Evolutionary conservation across 2,329 filamentous ascomycete species (phyloP), one percentile per base, ranked within the genome.

Genomic region (Ascochyta lentis): DNA sequence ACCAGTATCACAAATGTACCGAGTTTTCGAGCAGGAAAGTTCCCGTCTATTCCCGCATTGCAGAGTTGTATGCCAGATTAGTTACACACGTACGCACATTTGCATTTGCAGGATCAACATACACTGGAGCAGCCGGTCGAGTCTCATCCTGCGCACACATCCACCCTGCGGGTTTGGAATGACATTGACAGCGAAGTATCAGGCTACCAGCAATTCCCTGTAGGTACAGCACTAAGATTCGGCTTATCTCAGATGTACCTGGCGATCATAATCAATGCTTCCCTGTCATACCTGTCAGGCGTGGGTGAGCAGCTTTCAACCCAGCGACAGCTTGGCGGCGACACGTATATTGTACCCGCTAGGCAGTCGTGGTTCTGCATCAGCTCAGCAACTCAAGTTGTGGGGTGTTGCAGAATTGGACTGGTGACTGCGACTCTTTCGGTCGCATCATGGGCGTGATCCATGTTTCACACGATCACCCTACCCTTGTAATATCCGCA

Each of bases 381-480:
- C 47, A 31, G 44, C 43, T 44, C 31, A 46, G 27, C 39, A 60
- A 55, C 41, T 33, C 45, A 40, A 53, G 58, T 38, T 49, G 47
- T 52, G 58, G 60, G 48, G 39, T 56, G 58, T 62, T 54, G 48
- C 64, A 58, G 50, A 50, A 16, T 50, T 41, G 54, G 52, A 59
- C 45, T 51, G 42, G 46, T 35, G 48, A 58, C 54, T 70, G 70
- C 65, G 64, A 73, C 71, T 61, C 34, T 40, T 51, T 31, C 45
- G 59, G 71, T 73, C 66, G 67, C 70, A 72, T 69, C 68, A 63
- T 71, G 49, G 58, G 55, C 66, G 64, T 51, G 60, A 54, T 61
- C 59, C 60, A 61, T 56, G 71, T 73, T 72, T 73, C 70, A 72
- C 47, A 58, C 58, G 13, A 56, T 51, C 38, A 52, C 46, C 46